phyloP scores from a whole-genome alignment of 2,329 filamentous ascomycete genomes.

The Diplocarpon rosae region DNA sequence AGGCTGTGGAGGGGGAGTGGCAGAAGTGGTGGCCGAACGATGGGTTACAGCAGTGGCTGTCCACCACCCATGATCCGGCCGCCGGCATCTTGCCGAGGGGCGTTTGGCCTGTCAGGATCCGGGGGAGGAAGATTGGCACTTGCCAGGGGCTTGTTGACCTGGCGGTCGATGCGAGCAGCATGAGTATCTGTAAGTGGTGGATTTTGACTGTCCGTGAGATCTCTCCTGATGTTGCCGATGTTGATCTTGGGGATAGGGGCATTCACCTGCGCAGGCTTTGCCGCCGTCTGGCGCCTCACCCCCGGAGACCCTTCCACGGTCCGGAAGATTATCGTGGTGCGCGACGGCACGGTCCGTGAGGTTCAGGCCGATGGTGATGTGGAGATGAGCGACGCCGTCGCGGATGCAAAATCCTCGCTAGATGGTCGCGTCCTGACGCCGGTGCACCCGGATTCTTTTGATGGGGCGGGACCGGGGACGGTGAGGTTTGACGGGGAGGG shows the following conservation, averaged over 20 bases:
- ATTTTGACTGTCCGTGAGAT: too few species aligned
- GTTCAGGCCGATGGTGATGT: conserved; percentile 13
- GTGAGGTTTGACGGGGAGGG: too few species aligned
- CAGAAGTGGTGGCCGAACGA: conserved; percentile 32
- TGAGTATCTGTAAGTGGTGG: too few species aligned
- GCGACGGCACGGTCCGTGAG: conserved; percentile 25
- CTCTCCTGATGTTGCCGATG: too few species aligned
- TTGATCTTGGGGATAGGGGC: conserved; percentile 27
- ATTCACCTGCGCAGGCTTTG: conserved; percentile 34
- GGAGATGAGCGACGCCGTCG: conserved; percentile 14
- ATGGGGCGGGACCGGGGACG: conserved; percentile 9
- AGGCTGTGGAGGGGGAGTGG: conserved; percentile 22
- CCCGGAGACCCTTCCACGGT: conserved; percentile 33
- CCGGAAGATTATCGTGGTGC: conserved; percentile 30
- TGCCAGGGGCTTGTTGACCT: conserved; percentile 38
- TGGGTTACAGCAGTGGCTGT: conserved; percentile 27
- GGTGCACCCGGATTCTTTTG: conserved; percentile 15
- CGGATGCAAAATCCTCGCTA: neutral
- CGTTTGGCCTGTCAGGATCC: conserved; percentile 38
- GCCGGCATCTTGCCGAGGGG: conserved; percentile 19
- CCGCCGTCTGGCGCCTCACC: conserved; percentile 28
- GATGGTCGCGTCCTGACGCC: neutral
- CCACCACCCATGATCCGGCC: conserved; percentile 18
- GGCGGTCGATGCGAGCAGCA: conserved; percentile 33
- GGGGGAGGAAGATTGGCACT: conserved; percentile 37